phyloP scores from a whole-genome alignment of 2,329 filamentous ascomycete genomes.

The Epichloe scottii region DNA sequence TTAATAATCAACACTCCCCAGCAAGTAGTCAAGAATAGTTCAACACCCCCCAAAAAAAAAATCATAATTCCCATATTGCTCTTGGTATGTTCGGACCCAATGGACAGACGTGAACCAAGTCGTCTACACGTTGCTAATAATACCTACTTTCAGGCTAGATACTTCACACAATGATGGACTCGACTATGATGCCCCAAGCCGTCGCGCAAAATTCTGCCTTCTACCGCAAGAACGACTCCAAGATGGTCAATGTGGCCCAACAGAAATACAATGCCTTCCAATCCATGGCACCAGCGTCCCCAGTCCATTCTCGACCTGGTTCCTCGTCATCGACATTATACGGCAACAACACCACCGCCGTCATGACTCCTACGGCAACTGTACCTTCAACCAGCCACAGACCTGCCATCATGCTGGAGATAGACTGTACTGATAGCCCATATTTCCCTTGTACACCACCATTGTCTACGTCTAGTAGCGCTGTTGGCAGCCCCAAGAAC shows the following conservation, averaged over 20 bases:
- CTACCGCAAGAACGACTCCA: slow-evolving; percentile 73
- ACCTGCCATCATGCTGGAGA: slow-evolving; percentile 68
- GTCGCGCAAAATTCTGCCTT: slow-evolving; percentile 69
- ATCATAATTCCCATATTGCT: neutral
- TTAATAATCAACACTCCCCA: neutral
- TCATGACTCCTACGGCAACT: slow-evolving; percentile 64
- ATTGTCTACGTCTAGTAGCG: slow-evolving; percentile 73
- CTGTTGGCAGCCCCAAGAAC: slow-evolving; percentile 72
- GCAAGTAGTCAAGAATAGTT: neutral
- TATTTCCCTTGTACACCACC: slow-evolving; percentile 80
- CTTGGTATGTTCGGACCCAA: slow-evolving; percentile 1
- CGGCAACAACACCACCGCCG: slow-evolving; percentile 40
- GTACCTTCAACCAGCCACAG: slow-evolving; percentile 64
- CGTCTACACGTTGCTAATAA: neutral
- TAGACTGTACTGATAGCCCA: slow-evolving; percentile 55
- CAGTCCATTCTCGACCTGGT: slow-evolving; percentile 52
- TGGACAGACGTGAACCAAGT: too few species aligned
- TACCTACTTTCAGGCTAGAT: neutral
- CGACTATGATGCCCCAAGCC: slow-evolving; percentile 43
- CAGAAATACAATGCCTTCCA: slow-evolving; percentile 31
- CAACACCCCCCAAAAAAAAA: neutral
- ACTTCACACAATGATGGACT: slow-evolving; percentile 43
- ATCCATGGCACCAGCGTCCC: slow-evolving; percentile 43
- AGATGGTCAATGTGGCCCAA: slow-evolving; percentile 31
- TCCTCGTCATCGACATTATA: slow-evolving; percentile 46